A percentile compares a stretch with the other conserved stretches of the same genome.
These are phyloP conservation scores for Vitis hybrid DNA, from an alignment of 177 flowering plant genomes.

Conservation along the genomic window DNA sequence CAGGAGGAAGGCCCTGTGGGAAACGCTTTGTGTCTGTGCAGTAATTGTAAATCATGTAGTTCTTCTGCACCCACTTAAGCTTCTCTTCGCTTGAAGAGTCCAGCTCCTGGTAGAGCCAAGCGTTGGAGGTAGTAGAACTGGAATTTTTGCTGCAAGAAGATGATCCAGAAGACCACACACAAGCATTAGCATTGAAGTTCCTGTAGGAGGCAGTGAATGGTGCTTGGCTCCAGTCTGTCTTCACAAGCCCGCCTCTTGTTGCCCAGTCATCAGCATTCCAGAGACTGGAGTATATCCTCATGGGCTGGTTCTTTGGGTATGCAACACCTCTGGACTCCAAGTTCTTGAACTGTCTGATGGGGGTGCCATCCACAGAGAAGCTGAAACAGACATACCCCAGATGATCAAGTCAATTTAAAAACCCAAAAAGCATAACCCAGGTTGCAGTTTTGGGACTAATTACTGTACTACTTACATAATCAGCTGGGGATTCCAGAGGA, in stretches of 20 bases:
- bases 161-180: slow-evolving; percentile 14
- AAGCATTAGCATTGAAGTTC: slow-evolving; percentile 24
- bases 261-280: slow-evolving; percentile 43
- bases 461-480: slow-evolving; percentile 14
- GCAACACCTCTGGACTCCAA: slow-evolving; percentile 19
- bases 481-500: slow-evolving; percentile 24
- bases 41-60: slow-evolving; percentile 27
- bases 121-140: background rate
- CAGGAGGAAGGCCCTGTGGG: too few relatives aligned
- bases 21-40: slow-evolving; percentile 16
- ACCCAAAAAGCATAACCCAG: background rate
- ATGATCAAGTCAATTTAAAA: background rate
- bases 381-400: background rate
- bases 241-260: slow-evolving; percentile 32
- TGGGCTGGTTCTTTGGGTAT: slow-evolving; percentile 28
- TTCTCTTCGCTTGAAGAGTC: slow-evolving; percentile 9
- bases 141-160: slow-evolving; percentile 16
- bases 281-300: slow-evolving; percentile 30
- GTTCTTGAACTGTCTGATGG: slow-evolving; percentile 35
- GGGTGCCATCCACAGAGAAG: slow-evolving; percentile 21
- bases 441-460: too few relatives aligned
- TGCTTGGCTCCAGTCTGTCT: slow-evolving; percentile 36
- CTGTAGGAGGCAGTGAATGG: slow-evolving; percentile 32
- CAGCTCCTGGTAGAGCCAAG: slow-evolving; percentile 17
- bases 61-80: slow-evolving; percentile 20